Percentiles rank a stretch among this genome's conserved stretches.
Evolutionary conservation across 2,329 filamentous ascomycete genomes (phyloP).

Genomic region (Bipolaris oryzae): DNA sequence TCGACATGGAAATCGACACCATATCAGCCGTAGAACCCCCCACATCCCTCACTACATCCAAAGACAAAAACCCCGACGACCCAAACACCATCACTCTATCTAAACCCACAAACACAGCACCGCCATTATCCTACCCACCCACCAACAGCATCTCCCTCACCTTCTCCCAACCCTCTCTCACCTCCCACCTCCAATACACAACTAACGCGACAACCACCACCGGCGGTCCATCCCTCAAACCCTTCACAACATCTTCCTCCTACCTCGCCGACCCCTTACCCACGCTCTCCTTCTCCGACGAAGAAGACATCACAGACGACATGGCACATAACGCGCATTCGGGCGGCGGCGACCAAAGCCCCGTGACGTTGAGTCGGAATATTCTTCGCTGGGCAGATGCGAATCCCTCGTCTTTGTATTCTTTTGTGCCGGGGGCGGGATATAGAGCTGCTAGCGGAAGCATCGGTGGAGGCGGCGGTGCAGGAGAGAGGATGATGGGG

Average conservation of each 20-base stretch:
- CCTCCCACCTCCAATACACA: not conserved
- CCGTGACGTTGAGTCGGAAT: slow-evolving; percentile 45
- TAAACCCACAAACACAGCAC: not conserved
- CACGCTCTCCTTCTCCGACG: slow-evolving; percentile 11
- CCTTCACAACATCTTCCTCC: slow-evolving; percentile 11
- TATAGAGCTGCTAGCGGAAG: not conserved
- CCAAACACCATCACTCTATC: not conserved
- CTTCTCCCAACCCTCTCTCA: not conserved
- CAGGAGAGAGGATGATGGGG: not conserved
- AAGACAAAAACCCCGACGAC: not conserved
- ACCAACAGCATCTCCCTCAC: not conserved
- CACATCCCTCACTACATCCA: not conserved
- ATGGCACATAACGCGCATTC: slow-evolving; percentile 23
- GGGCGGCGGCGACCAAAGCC: slow-evolving; percentile 25
- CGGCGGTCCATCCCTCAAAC: not conserved
- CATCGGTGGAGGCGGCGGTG: not conserved
- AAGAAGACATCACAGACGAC: slow-evolving; percentile 21
- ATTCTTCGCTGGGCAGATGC: slow-evolving; percentile 49
- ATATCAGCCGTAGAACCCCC: too few relatives aligned
- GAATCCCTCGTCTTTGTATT: slow-evolving; percentile 28
- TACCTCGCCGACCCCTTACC: slow-evolving; percentile 15
- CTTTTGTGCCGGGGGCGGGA: not conserved
- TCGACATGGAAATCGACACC: not conserved
- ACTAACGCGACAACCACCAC: not conserved
- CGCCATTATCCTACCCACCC: not conserved